These are phyloP conservation scores for Yamagishiella unicocca DNA, from an alignment of 139 green algal genomes.

Conservation along the genomic window DNA sequence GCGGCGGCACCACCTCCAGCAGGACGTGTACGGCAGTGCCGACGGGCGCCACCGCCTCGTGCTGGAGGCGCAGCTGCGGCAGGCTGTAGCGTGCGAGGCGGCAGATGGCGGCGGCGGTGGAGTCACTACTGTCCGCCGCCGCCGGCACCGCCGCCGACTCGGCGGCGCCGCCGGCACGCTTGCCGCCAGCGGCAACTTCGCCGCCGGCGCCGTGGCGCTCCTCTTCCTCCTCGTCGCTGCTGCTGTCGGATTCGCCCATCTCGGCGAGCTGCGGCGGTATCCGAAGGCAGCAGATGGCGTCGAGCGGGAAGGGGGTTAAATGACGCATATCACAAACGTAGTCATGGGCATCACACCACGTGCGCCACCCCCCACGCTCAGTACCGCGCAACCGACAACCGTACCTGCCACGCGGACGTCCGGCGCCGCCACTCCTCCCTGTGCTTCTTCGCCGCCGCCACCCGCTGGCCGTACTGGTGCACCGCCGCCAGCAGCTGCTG, in stretches of 20 bases:
- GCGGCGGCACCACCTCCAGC: neutral
- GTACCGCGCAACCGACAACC: neutral
- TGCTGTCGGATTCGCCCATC: no score
- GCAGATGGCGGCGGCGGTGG: neutral
- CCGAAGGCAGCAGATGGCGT: no score
- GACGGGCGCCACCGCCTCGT: neutral
- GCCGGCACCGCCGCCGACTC: neutral
- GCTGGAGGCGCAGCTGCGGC: constrained; percentile 21
- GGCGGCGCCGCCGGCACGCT: neutral
- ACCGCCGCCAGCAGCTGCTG: constrained; percentile 20
- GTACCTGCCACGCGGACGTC: neutral
- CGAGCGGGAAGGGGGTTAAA: no score
- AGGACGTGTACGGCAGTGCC: neutral
- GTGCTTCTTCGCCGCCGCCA: neutral
- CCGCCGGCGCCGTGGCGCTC: neutral
- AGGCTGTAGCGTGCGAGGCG: neutral
- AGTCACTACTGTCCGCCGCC: neutral
- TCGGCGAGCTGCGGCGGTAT: no score
- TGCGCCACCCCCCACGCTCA: neutral
- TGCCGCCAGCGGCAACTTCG: neutral
- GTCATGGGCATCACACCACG: no score
- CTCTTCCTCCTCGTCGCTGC: neutral
- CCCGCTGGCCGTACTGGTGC: neutral
- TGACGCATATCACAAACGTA: no score
- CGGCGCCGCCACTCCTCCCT: neutral